A percentile compares a stretch with the other conserved stretches of the same genome.
Conservation (phyloP, 495 filamentous ascomycete genomes). For the Hypoxylon rickii region DNA sequence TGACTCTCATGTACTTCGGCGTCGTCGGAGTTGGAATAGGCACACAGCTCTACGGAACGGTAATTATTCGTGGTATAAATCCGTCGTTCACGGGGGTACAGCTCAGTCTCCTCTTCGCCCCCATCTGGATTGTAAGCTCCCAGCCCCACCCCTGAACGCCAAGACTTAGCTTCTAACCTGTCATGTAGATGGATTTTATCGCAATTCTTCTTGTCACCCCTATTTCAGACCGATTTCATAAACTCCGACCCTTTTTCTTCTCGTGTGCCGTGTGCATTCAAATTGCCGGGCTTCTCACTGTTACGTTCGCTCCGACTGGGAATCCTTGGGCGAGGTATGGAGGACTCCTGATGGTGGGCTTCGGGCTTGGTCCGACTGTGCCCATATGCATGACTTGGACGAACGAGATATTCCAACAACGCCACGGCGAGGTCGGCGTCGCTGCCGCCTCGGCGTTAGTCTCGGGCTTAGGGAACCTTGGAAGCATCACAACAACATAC, state of each 20-base stretch:
- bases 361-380: constrained; percentile 88
- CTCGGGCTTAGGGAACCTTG: constrained; percentile 82
- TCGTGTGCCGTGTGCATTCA: constrained; percentile 72
- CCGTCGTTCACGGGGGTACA: constrained; percentile 71
- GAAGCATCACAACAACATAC: constrained; percentile 85
- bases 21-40: constrained; percentile 92
- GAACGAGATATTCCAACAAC: constrained; percentile 84
- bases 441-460: constrained; percentile 87
- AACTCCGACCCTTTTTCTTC: constrained; percentile 83
- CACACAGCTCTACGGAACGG: constrained; percentile 80
- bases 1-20: constrained; percentile 91
- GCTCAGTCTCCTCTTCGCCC: constrained; percentile 81
- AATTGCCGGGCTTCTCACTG: constrained; percentile 78
- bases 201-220: constrained; percentile 87
- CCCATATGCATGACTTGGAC: constrained; percentile 95
- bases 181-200: constrained; percentile 73
- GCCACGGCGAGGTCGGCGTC: constrained; percentile 89
- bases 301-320: constrained; percentile 69
- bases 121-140: constrained; percentile 82
- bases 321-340: constrained; percentile 86
- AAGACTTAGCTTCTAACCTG: too few relatives aligned
- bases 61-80: constrained; percentile 83
- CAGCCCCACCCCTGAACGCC: too few relatives aligned
- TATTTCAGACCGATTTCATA: constrained; percentile 85
- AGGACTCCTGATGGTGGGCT: constrained; percentile 86